Evolutionary conservation across 495 filamentous ascomycete genomes (phyloP), one percentile per base, ranked within the genome.

Genomic region (Massariosphaeria phaeospora): DNA sequence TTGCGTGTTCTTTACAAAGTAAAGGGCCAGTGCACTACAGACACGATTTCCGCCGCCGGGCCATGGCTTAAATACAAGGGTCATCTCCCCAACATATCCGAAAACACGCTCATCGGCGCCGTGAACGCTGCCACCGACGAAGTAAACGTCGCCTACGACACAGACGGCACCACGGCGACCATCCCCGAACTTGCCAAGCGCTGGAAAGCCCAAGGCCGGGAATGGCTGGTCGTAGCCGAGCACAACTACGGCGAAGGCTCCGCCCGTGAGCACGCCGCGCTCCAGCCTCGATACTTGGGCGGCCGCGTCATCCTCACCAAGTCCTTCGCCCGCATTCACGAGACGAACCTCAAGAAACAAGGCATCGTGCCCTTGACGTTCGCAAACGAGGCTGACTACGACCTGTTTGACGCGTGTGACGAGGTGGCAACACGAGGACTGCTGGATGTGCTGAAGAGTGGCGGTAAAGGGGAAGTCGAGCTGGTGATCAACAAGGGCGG

Each of bases 11-110:
- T 98, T 12, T 89, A 93, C 76, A 96, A 96, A 73, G 85, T 97
- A 42, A 85, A 88, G 52, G 93, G 93, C 50, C 94, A 98, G 71
- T 97, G 93, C 80, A 96, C 93, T 30, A 98, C 93, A 29, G 93
- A 98, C 72, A 96, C 93, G 55, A 98, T 98, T 69, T 96, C 91
- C 18, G 93, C 91, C 5, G 93, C 93, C 2, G 93, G 93, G n/a
- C 91, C 91, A 2, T 98, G 93, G 93, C 77, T 98, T 30, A 97
- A 96, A 72, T 98, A 96, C 81, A 97, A 97, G 77, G 93, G 93
- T 57, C 93, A 98, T 69, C 80, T 98, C 27, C 89, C 91, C 68
- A 98, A 98, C 74, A 98, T 98, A 74, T 85, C 82, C 56, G 88
- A 82, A 59, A 98, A 98, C 78, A 98, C 93, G 0, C 82, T 98